Conservation (phyloP, 176 grass and related monocot species). For the Themeda triandra region DNA sequence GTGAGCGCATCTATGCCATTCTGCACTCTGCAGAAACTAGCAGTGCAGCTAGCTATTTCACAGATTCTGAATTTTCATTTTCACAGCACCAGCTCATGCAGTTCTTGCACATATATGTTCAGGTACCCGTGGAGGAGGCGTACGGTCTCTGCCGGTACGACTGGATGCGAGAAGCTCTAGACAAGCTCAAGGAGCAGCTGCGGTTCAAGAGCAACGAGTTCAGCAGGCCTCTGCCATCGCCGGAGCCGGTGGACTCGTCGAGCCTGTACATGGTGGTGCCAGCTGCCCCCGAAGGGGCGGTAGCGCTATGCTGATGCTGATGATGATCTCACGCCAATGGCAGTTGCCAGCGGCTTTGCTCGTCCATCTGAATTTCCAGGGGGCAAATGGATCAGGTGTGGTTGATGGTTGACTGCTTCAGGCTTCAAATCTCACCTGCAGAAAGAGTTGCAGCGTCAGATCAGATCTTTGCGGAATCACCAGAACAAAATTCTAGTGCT, state of each 20-base stretch:
- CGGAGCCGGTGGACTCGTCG: neutral
- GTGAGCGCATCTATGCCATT: constrained; percentile 27
- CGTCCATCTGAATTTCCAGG: neutral
- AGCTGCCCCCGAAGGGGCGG: constrained; percentile 7
- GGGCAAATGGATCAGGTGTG: neutral
- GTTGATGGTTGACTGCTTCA: neutral
- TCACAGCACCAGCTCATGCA: neutral
- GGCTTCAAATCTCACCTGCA: neutral
- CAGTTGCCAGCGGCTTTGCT: neutral
- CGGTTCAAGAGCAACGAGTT: neutral
- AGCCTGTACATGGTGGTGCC: constrained; percentile 29
- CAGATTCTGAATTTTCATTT: neutral
- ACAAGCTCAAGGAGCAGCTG: constrained; percentile 48
- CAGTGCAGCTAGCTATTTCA: neutral
- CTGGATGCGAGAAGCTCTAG: constrained; percentile 69
- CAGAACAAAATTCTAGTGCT: neutral
- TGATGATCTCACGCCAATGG: neutral
- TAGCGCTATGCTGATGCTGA: constrained; percentile 35
- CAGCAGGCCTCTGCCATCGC: neutral
- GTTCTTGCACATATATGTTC: neutral
- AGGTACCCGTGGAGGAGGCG: constrained; percentile 49
- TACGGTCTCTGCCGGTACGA: constrained; percentile 58
- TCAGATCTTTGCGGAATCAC: neutral
- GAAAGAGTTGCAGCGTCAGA: neutral
- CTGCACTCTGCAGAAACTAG: neutral